phyloP scores from a whole-genome alignment of 2,329 filamentous ascomycete genomes.

The Aciculosporium take region DNA sequence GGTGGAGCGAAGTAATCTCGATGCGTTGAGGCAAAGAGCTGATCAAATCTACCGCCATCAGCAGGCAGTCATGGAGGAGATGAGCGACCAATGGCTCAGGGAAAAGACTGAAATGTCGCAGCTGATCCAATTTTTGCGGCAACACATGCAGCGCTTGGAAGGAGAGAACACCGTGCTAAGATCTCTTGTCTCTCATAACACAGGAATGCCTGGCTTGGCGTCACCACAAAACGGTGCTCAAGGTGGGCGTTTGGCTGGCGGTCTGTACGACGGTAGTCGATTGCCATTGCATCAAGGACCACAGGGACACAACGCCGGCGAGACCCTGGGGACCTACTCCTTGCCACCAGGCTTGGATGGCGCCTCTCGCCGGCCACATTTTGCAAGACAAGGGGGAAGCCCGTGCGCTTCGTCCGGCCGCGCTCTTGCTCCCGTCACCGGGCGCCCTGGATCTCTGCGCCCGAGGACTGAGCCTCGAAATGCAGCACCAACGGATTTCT shows the following conservation, averaged over 20 bases:
- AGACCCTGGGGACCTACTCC: slow-evolving; percentile 11
- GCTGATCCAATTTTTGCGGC: slow-evolving; percentile 27
- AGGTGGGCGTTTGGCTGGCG: slow-evolving; percentile 14
- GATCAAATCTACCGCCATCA: slow-evolving; percentile 44
- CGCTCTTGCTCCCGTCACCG: slow-evolving; percentile 22
- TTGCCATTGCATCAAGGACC: slow-evolving; percentile 9
- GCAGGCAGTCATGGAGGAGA: slow-evolving; percentile 37
- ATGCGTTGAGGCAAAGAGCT: slow-evolving; percentile 37
- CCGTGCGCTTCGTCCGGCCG: slow-evolving; percentile 20
- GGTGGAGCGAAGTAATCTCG: slow-evolving; percentile 32
- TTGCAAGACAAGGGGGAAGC: slow-evolving; percentile 15
- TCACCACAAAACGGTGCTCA: slow-evolving; percentile 17
- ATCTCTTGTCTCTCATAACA: slow-evolving; percentile 15
- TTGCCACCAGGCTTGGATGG: slow-evolving; percentile 21
- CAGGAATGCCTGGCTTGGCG: slow-evolving; percentile 17
- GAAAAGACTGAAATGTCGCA: slow-evolving; percentile 28
- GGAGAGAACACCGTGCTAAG: slow-evolving; percentile 22
- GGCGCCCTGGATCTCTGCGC: slow-evolving; percentile 26
- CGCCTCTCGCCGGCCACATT: slow-evolving; percentile 20
- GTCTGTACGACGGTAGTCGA: slow-evolving; percentile 9
- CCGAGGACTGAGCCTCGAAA: slow-evolving; percentile 29
- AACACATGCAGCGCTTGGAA: slow-evolving; percentile 22
- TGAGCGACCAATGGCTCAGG: slow-evolving; percentile 30
- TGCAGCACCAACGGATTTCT: slow-evolving; percentile 22
- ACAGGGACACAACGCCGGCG: slow-evolving; percentile 9